phyloP scores from a whole-genome alignment of 2,329 filamentous ascomycete genomes.

The Xenoacremonium recifei region DNA sequence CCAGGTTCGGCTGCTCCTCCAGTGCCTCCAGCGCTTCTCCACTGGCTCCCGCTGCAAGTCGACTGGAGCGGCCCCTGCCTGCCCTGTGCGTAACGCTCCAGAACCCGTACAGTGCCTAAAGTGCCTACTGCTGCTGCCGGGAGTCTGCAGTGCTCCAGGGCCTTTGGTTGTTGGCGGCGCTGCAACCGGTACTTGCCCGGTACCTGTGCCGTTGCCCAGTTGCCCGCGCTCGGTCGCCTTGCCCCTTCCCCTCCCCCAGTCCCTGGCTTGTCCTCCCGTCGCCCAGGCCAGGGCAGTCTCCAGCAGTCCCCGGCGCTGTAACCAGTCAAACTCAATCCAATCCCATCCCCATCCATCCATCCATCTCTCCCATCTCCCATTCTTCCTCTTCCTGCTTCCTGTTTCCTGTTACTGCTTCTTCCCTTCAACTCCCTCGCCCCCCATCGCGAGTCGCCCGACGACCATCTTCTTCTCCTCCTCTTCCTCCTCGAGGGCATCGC shows the following conservation, averaged over 20 bases:
- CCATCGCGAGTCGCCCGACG: conserved; percentile 1
- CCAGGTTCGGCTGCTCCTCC: too few species aligned
- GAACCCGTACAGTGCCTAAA: background rate
- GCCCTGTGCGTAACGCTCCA: too few species aligned
- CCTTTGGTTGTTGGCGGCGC: background rate
- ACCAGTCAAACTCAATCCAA: conserved; percentile 23
- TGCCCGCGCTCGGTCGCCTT: conserved; percentile 13
- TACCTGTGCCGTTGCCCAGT: conserved; percentile 11
- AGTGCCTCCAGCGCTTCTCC: background rate
- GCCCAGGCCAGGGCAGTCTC: background rate
- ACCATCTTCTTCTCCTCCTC: conserved; percentile 19
- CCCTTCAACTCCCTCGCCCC: background rate
- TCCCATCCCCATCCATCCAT: conserved; percentile 17
- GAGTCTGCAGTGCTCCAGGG: background rate
- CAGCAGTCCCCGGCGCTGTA: conserved; percentile 5
- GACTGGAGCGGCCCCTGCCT: background rate
- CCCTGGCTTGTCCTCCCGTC: conserved; percentile 10
- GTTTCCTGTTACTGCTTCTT: conserved; percentile 4
- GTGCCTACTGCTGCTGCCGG: background rate
- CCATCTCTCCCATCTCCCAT: conserved; percentile 14
- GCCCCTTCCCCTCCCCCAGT: conserved; percentile 19
- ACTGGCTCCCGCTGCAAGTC: background rate
- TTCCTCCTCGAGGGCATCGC: conserved; percentile 9
- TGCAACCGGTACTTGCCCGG: conserved; percentile 1
- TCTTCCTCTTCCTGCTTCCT: conserved; percentile 7